Base-by-base conservation (phyloP, 495 filamentous ascomycete species). In the Elaphomyces granulatus region DNA sequence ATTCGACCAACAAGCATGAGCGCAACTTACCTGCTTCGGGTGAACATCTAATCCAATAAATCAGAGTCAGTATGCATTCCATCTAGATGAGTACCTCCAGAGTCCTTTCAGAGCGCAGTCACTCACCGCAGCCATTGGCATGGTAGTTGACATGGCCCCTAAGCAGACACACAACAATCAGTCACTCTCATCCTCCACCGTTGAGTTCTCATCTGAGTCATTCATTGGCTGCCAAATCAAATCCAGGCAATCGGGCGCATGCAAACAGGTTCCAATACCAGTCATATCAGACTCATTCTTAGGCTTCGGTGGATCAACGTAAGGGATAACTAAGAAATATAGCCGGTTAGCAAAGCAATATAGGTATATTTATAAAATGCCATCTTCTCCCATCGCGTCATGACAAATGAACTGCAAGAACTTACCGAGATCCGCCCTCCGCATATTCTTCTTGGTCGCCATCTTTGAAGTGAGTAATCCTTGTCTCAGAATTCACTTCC, bases 71-170 rank as follows among this genome's bases (percentile, higher is more conserved):
- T 41, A 41, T 45, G 9, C 17, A 26, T 3, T 3, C 12, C 30
- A 31, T 31, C n/a, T n/a, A 31, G 48, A 41, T 50, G 43, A 33
- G 16, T 14, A 43, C n/a, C 10, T 23, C 15, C 15, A 17, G 12
- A 31, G 2, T 28, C 36, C 18, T 9, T 2, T 31, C 18, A 36
- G 18, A 20, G 32, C 12, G 36, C 17, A 12, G 12, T 42, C 32
- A 43, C 74, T 52, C 66, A 80, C 76, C 40, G 87, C 87, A 40
- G 83, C 84, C 87, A 94, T 94, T 26, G 87, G 87, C 52, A 94
- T 59, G 6, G 85, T 93, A 52, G 76, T 88, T 9, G 79, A 73
- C 56, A 90, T 70, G 16, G 82, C 81, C 48, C 81, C 78, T 61
- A 28, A 6, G 23, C 51, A 58, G 41, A 70, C 41, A 43, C 10